phyloP scores from a whole-genome alignment of 768 basidiomycete genomes.

The Calocera viscosa region DNA sequence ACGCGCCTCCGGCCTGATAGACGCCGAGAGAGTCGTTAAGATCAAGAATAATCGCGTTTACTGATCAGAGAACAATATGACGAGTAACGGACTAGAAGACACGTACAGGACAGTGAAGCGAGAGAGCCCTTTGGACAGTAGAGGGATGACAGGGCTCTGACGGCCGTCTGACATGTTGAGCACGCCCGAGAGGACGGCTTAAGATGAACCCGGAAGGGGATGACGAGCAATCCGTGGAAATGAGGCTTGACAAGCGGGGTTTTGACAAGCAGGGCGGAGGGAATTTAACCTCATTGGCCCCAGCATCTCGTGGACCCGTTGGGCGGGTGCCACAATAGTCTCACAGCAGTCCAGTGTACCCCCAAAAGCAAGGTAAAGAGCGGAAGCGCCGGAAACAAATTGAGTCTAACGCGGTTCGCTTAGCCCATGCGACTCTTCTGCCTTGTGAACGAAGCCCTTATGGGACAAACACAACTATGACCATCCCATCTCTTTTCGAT shows the following conservation, averaged over 20 bases:
- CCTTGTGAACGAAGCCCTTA: neutral
- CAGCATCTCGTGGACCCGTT: neutral
- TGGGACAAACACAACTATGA: neutral
- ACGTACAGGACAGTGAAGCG: neutral
- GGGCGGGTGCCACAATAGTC: constrained; percentile 1
- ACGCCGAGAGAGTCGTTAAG: neutral
- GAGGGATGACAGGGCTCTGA: constrained; percentile 3
- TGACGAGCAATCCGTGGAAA: constrained; percentile 4
- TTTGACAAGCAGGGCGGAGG: neutral
- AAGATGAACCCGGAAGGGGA: constrained; percentile 8
- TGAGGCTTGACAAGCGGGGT: constrained; percentile 2
- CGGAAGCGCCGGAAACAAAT: neutral
- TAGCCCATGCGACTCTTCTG: neutral
- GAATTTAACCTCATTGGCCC: constrained; percentile 5
- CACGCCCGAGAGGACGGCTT: constrained; percentile 6
- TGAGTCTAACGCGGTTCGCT: constrained; percentile 1
- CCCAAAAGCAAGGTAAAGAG: neutral
- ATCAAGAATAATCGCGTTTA: neutral
- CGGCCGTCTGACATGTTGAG: constrained; percentile 8
- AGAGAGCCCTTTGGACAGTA: neutral
- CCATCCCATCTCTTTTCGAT: neutral
- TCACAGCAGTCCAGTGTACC: neutral
- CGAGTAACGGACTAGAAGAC: neutral
- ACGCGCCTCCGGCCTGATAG: neutral
- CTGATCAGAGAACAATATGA: neutral